Percentiles rank a stretch among this genome's conserved stretches.
Evolutionary conservation across 345 rosid genomes (phyloP).

Genomic region (Aquilaria malaccensis): DNA sequence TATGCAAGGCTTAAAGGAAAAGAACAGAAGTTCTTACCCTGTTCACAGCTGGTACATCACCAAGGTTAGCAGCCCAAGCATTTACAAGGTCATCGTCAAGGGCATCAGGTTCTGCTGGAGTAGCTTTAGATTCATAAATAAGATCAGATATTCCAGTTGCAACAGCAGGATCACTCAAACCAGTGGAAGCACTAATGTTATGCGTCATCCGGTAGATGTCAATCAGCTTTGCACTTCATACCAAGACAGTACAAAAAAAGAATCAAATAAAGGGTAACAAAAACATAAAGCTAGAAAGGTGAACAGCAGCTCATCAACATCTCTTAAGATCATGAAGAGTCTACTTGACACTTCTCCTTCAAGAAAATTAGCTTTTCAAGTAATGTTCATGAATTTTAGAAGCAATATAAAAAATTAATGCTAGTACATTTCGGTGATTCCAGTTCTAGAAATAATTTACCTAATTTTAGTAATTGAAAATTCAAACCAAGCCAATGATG

Average conservation of each 20-base stretch:
- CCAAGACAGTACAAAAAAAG: slow-evolving; percentile 4
- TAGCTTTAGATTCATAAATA: slow-evolving; percentile 74
- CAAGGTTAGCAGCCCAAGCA: slow-evolving; percentile 99
- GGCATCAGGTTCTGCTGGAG: slow-evolving; percentile 57
- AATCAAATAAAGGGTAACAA: too few relatives aligned
- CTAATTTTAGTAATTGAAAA: too few relatives aligned
- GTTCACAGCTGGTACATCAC: slow-evolving; percentile 94
- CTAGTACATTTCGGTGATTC: too few relatives aligned
- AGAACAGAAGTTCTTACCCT: slow-evolving; percentile 42
- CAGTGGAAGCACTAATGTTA: slow-evolving; percentile 81
- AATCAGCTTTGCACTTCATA: slow-evolving; percentile 78
- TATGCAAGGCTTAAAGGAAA: slow-evolving; percentile 12
- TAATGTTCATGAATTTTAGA: too few relatives aligned
- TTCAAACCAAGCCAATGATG: too few relatives aligned
- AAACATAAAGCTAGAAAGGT: too few relatives aligned
- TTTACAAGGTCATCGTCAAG: slow-evolving; percentile 97
- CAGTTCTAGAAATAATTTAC: too few relatives aligned
- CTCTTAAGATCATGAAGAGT: too few relatives aligned
- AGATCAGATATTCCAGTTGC: slow-evolving; percentile 95
- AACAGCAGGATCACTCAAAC: slow-evolving; percentile 86
- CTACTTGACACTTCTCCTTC: too few relatives aligned
- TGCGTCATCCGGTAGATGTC: slow-evolving; percentile 76
- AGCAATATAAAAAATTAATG: too few relatives aligned
- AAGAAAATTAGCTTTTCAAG: too few relatives aligned
- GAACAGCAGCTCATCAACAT: too few relatives aligned